Evolutionary conservation across 768 basidiomycete genomes (phyloP).

Genomic region (Cystofilobasidium ferigula): DNA sequence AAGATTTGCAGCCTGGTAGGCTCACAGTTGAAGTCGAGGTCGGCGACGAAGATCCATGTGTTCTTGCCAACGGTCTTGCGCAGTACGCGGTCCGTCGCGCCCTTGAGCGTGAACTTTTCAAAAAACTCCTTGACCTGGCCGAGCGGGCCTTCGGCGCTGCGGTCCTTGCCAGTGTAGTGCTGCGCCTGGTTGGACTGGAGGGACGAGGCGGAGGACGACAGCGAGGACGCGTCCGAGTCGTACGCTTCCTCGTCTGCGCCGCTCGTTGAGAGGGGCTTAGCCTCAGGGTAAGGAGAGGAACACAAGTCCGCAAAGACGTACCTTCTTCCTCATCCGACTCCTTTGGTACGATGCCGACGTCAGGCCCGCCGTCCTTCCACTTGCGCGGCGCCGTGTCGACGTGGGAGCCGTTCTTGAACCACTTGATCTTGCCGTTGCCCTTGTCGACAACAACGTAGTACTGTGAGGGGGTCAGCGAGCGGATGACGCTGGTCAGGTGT

Average conservation of each 20-base stretch:
- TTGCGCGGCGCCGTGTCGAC: conserved; percentile 43
- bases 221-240: conserved; percentile 31
- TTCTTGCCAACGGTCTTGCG: conserved; percentile 51
- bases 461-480: not conserved
- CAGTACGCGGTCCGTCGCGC: conserved; percentile 48
- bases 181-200: conserved; percentile 31
- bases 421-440: conserved; percentile 39
- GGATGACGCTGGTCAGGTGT: too few species aligned
- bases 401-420: conserved; percentile 28
- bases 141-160: conserved; percentile 30
- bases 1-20: conserved; percentile 16
- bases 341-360: conserved; percentile 15
- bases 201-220: conserved; percentile 28
- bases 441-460: conserved; percentile 52
- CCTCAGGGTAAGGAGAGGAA: not conserved
- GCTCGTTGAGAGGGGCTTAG: conserved; percentile 3
- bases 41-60: conserved; percentile 61
- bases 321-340: not conserved
- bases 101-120: conserved; percentile 46
- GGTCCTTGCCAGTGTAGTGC: conserved; percentile 32
- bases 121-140: conserved; percentile 35
- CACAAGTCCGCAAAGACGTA: not conserved
- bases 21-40: conserved; percentile 35
- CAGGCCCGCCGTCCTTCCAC: conserved; percentile 11
- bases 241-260: too few species aligned